Evolutionary conservation across 2,329 filamentous ascomycete genomes (phyloP), one percentile per base, ranked within the genome.

Genomic region (Aspergillus ochraceus): DNA sequence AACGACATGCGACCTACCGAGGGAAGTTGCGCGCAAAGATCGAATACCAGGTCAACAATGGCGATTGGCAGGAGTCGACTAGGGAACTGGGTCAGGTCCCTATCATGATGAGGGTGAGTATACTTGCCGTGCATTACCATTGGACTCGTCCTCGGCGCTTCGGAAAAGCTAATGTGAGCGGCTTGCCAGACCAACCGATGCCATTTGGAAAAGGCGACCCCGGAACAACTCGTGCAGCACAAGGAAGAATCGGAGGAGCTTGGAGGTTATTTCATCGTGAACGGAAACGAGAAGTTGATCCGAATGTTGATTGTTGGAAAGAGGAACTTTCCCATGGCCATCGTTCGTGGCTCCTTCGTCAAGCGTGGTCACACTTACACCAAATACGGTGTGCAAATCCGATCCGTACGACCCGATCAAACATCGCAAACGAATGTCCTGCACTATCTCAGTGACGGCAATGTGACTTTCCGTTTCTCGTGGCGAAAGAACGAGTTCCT

Each of bases 401-500:
- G 95, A 78, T 96, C 90, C 2, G 92, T 97, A 57, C 88, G 95
- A 60, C 93, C 93, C n/a, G 95, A 99, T 77, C 92, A 99, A 79
- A 97, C 94, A 9, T 97, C 93, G 30, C 94, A 98, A 77, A 98
- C 94, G 42, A 99, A 98, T 71, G 92, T 96, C 36, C 84, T 99
- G 52, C 95, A 99, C 78, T 99, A 98, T 76, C 85, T 99, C 58
- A 92, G 85, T 69, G 95, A 99, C 74, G 95, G 95, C 65, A 98
- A 97, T 76, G 88, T 98, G 69, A 98, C 92, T 0, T 97, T 99
- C 78, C 86, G 95, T 58, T 99, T 99, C 77, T 97, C 94, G 6
- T 99, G 94, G 94, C 86, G 93, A 67, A 99, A 99, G 79, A 92
- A 92, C 68, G 95, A 99, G 77, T 99, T 92, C 71, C 86, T 99